Evolutionary conservation across 2,329 filamentous ascomycete species (phyloP).

Genomic region (Microcyclospora tardicrescens): DNA sequence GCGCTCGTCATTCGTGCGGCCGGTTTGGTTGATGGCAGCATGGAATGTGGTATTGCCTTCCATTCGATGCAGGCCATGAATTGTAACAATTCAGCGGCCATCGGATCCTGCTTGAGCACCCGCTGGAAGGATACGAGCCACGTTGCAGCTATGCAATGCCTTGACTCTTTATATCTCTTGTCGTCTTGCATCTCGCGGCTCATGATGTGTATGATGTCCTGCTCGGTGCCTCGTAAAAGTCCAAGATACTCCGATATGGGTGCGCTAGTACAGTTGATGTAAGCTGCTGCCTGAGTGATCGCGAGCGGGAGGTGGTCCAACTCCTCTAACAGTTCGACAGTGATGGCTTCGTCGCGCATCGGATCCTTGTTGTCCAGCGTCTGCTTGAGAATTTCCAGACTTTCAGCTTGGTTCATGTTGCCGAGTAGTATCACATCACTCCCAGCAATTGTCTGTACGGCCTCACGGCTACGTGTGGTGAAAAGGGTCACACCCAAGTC

Average conservation of each 20-base stretch:
- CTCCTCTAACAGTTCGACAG: constrained; percentile 6
- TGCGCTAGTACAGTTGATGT: constrained; percentile 10
- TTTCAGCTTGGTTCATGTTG: constrained; percentile 6
- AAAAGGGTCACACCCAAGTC: constrained; percentile 9
- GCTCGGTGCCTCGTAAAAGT: constrained; percentile 6
- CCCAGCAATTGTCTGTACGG: constrained; percentile 6
- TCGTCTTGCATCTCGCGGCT: constrained; percentile 9
- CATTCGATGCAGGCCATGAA: constrained; percentile 15
- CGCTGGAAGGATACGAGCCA: constrained; percentile 12
- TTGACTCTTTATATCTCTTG: constrained; percentile 4
- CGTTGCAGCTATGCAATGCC: constrained; percentile 10
- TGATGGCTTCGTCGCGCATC: background rate
- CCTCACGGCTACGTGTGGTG: constrained; percentile 9
- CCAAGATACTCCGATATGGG: constrained; percentile 8
- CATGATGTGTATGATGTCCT: constrained; percentile 6
- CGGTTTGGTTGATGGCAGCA: constrained; percentile 7
- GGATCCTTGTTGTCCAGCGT: constrained; percentile 3
- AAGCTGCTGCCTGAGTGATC: constrained; percentile 14
- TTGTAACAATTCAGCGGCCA: constrained; percentile 7
- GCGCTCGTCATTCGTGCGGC: constrained; percentile 11
- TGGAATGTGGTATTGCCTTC: constrained; percentile 10
- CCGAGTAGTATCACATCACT: constrained; percentile 7
- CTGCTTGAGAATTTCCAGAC: constrained; percentile 5
- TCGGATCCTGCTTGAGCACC: constrained; percentile 6
- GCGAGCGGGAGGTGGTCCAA: constrained; percentile 12